These are phyloP conservation scores for Aristolochia californica DNA, from an alignment of 164 flowering plant genomes.

Conservation along the genomic window DNA sequence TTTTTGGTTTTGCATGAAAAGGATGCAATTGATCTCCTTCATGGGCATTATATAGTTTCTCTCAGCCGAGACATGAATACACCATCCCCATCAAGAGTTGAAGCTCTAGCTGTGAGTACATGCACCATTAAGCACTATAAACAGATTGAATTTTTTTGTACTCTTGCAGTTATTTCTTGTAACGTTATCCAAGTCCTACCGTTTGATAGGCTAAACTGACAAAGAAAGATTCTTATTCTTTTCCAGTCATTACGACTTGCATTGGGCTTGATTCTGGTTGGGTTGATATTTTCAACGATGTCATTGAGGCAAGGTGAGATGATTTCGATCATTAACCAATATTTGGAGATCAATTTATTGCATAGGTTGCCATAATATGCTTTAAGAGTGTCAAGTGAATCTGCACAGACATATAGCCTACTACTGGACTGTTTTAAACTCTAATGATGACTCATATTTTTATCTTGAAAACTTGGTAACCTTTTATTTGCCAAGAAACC, in stretches of 20 bases:
- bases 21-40: slow-evolving; percentile 95
- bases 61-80: slow-evolving; percentile 58
- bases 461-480: no score
- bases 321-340: not conserved
- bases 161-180: not conserved
- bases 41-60: slow-evolving; percentile 81
- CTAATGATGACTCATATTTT: no score
- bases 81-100: slow-evolving; percentile 45
- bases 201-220: not conserved
- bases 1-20: slow-evolving; percentile 9
- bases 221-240: not conserved
- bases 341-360: no score
- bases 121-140: not conserved
- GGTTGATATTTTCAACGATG: slow-evolving; percentile 48
- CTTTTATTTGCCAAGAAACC: no score
- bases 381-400: no score
- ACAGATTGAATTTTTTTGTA: not conserved
- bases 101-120: slow-evolving; percentile 71
- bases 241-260: slow-evolving; percentile 75
- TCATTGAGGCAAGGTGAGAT: slow-evolving; percentile 74
- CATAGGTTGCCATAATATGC: no score
- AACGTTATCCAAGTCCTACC: not conserved
- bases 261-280: slow-evolving; percentile 38
- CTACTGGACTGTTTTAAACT: no score
- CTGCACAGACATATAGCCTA: no score